A percentile compares a stretch with the other conserved stretches of the same genome.
Evolutionary conservation across 202 grass and related monocot species (phyloP).

Genomic region (Schoenoplectus tabernaemontani): DNA sequence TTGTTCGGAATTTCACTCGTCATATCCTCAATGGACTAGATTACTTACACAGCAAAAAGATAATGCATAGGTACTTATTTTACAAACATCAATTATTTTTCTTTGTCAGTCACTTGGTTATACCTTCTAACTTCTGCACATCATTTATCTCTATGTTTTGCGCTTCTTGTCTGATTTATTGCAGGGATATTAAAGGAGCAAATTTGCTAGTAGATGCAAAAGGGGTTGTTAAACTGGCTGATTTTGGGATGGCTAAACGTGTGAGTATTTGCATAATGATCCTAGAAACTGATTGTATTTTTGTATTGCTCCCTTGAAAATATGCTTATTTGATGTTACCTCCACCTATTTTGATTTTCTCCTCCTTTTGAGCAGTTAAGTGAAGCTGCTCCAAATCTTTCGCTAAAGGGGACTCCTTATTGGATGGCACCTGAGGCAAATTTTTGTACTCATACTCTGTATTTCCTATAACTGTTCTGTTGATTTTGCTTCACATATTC

Average conservation of each 20-base stretch:
- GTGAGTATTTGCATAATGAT: slow-evolving; percentile 39
- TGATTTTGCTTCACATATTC: background rate
- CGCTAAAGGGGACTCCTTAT: slow-evolving; percentile 87
- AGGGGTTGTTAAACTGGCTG: slow-evolving; percentile 82
- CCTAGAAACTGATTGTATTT: background rate
- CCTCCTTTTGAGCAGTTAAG: slow-evolving; percentile 50
- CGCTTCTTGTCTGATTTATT: slow-evolving; percentile 6
- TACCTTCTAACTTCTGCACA: background rate
- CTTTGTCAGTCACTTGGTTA: background rate
- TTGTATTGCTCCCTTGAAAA: background rate
- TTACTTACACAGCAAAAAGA: slow-evolving; percentile 82
- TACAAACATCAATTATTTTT: background rate
- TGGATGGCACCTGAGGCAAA: slow-evolving; percentile 97
- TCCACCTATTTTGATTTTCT: slow-evolving; percentile 18
- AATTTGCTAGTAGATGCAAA: slow-evolving; percentile 81
- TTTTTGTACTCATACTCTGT: slow-evolving; percentile 13
- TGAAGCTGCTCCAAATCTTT: slow-evolving; percentile 67
- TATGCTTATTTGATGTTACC: background rate
- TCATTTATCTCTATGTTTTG: background rate
- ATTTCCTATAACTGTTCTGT: background rate
- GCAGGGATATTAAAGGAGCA: slow-evolving; percentile 95
- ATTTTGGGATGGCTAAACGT: slow-evolving; percentile 94
- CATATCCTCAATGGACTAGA: slow-evolving; percentile 80
- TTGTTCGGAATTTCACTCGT: slow-evolving; percentile 78
- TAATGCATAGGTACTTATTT: slow-evolving; percentile 81